Conservation (phyloP, 495 filamentous ascomycete species). For the Xanthoparmelia taractica region DNA sequence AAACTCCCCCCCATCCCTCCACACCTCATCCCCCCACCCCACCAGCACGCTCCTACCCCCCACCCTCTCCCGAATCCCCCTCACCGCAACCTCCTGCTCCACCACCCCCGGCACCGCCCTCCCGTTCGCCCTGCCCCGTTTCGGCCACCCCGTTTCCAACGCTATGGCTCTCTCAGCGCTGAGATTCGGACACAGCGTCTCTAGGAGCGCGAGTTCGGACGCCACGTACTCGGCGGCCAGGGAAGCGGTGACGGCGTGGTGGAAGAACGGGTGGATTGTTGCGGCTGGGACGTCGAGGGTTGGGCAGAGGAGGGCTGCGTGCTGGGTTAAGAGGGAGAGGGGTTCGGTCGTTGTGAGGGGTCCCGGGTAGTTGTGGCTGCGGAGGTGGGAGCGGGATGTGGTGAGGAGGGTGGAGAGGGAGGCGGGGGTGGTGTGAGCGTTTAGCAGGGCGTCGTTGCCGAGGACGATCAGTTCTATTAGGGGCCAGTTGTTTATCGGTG, state of each 20-base stretch:
- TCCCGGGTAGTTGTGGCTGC: constrained; percentile 60
- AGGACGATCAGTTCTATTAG: constrained; percentile 72
- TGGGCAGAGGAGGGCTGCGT: constrained; percentile 54
- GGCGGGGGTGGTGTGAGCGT: constrained; percentile 50
- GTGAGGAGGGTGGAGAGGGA: constrained; percentile 64
- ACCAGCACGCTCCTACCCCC: constrained; percentile 51
- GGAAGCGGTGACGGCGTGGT: constrained; percentile 50
- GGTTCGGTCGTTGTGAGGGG: constrained; percentile 81
- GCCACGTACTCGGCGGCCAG: constrained; percentile 67
- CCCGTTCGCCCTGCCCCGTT: constrained; percentile 58
- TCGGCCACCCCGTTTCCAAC: constrained; percentile 91
- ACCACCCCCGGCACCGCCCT: constrained; percentile 54
- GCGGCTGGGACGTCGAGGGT: constrained; percentile 68
- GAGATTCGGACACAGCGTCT: constrained; percentile 51
- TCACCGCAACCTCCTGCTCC: constrained; percentile 67
- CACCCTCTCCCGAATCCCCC: constrained; percentile 50
- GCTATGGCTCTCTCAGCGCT: constrained; percentile 61
- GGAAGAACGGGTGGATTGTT: constrained; percentile 95
- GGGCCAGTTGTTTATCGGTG: constrained; percentile 44
- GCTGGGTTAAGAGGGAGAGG: constrained; percentile 56
- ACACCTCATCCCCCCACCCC: constrained; percentile 68
- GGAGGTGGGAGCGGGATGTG: constrained; percentile 36
- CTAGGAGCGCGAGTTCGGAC: constrained; percentile 57
- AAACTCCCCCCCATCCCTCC: constrained; percentile 67
- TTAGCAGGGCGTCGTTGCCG: constrained; percentile 84